Evolutionary conservation across 2,329 filamentous ascomycete species (phyloP), one percentile per base, ranked within the genome.

Genomic region (Penicillium sp.): DNA sequence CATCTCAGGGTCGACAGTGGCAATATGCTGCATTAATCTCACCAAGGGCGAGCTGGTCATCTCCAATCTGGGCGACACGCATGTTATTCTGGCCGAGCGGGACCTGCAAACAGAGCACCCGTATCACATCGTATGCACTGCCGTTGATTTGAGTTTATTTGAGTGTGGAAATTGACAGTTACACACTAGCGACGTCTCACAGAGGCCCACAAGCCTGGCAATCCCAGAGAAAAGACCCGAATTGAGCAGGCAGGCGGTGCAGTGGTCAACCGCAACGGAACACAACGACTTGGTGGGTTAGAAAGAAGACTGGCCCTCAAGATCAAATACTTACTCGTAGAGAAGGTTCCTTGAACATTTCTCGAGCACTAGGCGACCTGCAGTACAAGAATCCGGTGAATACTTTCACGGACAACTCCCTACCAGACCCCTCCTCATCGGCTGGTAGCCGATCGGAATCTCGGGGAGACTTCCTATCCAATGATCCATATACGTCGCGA

Each of bases 351-450:
- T 53, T 73, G 44, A 72, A 73, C 43, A 73, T 73, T 67, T 73
- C 71, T 22, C 69, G 71, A 28, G 70, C 70, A 22, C 50, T 73
- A n/a, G 70, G 71, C 4, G 71, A 73, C 51, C 59, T 73, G 25
- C 71, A 71, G 57, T 73, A 73, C 59, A 73, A 73, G 49, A 68
- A 69, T 40, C 70, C 71, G 22, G 63, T 73, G 26, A 72, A 71
- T 50, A 65, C 51, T 3, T 42, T 62, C 7, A 53, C 59, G 17
- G 55, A 66, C 36, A 48, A 57, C 25, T 51, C 53, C 5, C 36
- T 48, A 7, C 36, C 50, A 17, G 57, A 59, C 55, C 65, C 61
- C 16, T 64, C 62, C 25, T 61, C 63, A 17, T 58, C 61, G 25
- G 57, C 49, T 55, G 62, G 60, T 12, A 55, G 17, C 38, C 56